phyloP scores from a whole-genome alignment of 805 yeast species.

The Kazachstania kunashirensis region DNA sequence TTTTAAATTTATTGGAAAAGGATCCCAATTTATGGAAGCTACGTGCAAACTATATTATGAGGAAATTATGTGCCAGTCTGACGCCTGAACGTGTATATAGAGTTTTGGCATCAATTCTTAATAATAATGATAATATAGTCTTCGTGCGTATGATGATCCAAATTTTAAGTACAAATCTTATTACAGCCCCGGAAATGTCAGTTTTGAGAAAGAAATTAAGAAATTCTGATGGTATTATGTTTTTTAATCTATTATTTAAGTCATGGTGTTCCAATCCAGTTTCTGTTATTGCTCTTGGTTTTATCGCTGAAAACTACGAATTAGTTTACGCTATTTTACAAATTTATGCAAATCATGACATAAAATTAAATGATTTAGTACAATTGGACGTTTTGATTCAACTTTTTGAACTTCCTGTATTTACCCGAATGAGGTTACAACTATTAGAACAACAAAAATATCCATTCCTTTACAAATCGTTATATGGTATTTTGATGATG shows the following conservation, averaged over 20 bases:
- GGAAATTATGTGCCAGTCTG: slow-evolving; percentile 73
- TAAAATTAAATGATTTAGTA: slow-evolving; percentile 61
- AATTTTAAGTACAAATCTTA: slow-evolving; percentile 72
- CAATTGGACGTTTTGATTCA: slow-evolving; percentile 88
- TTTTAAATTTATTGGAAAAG: slow-evolving; percentile 57
- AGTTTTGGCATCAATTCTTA: slow-evolving; percentile 67
- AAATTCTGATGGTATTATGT: slow-evolving; percentile 55
- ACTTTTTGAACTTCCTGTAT: slow-evolving; percentile 83
- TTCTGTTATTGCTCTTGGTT: slow-evolving; percentile 75
- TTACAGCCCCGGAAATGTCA: slow-evolving; percentile 75
- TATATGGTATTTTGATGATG: slow-evolving; percentile 88
- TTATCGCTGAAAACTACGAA: slow-evolving; percentile 81
- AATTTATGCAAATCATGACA: slow-evolving; percentile 69
- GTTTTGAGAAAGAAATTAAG: slow-evolving; percentile 59
- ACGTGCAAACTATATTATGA: slow-evolving; percentile 72
- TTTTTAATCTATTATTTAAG: slow-evolving; percentile 69
- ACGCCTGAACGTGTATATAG: slow-evolving; percentile 77
- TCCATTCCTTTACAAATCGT: slow-evolving; percentile 74
- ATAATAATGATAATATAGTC: slow-evolving; percentile 46
- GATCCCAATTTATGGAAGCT: slow-evolving; percentile 59
- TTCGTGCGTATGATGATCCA: slow-evolving; percentile 79
- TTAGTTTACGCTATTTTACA: slow-evolving; percentile 76
- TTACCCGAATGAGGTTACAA: slow-evolving; percentile 77
- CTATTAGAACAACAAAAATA: slow-evolving; percentile 76
- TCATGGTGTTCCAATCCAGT: slow-evolving; percentile 92